Evolutionary conservation across 1,139 yeast species (phyloP), one percentile per base, ranked within the genome.

Genomic region (Pichia norvegensis): DNA sequence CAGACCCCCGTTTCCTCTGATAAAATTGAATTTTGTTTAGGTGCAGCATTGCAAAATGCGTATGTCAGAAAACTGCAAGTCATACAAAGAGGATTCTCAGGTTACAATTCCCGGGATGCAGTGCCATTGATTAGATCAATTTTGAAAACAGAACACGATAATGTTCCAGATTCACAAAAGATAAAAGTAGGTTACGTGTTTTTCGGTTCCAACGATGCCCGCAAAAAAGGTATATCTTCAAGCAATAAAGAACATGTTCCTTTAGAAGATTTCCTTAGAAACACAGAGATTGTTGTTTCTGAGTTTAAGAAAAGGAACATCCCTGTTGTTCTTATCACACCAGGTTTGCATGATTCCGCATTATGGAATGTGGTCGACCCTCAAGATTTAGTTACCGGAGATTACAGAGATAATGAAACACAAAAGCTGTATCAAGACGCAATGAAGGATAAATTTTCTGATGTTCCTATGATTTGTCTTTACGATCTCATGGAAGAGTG

Each of bases 171-270:
- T 23, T 62, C 55, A 1, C 55, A 55, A 36, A 45, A 57, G 36
- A 52, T 62, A 33, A 61, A 62, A 33, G 56, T 74, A 19, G 67
- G 62, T 4, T 61, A 81, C 1, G 66, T 86, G 1, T 85, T 81
- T 60, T 78, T 85, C 54, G 95, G 95, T 1, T 76, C 95, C 9
- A 87, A 86, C 57, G 96, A 87, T 60, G 78, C 87, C 0, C 47
- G 61, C 29, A 19, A 14, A n/a, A 38, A 31, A 43, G 60, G 48
- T 14, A 17, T 7, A 13, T 65, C 64, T 10, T 64, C 62, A 2
- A 45, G 41, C 6, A 65, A 65, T 14, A 62, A 66, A 21, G 95
- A 84, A 59, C 67, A 68, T 21, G 85, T 85, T 3, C 72, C 77
- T 1, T 25, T 82, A 3, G 72, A 66, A 0, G 65, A 71, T 45